phyloP scores from a whole-genome alignment of 208 protist genomes.

The Endotrypanum monterogeii region DNA sequence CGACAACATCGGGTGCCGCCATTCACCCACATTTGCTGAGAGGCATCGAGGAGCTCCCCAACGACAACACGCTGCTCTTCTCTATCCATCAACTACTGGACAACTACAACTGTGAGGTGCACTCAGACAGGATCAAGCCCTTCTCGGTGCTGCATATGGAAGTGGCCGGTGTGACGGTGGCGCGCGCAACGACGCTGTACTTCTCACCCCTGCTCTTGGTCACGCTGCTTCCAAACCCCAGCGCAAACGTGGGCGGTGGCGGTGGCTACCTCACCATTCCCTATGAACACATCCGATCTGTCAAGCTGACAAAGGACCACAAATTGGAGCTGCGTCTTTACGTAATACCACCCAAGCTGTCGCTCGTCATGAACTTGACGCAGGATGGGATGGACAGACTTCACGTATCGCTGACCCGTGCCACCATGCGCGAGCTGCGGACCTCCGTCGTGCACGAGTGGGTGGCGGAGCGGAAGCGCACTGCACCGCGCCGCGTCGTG shows the following conservation, averaged over 20 bases:
- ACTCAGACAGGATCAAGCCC: conserved; percentile 33
- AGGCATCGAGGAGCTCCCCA: conserved; percentile 67
- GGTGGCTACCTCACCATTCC: conserved; percentile 83
- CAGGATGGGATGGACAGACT: conserved; percentile 52
- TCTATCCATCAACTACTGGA: conserved; percentile 72
- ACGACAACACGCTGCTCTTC: conserved; percentile 70
- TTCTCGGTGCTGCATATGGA: conserved; percentile 68
- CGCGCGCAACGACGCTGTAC: conserved; percentile 74
- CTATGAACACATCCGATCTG: conserved; percentile 83
- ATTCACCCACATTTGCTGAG: conserved; percentile 56
- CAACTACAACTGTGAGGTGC: conserved; percentile 61
- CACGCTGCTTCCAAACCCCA: conserved; percentile 50
- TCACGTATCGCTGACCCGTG: conserved; percentile 70
- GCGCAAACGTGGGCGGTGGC: conserved; percentile 38
- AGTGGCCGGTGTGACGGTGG: conserved; percentile 51
- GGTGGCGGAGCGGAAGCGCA: conserved; percentile 78
- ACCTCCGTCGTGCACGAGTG: conserved; percentile 63
- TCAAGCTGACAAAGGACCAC: conserved; percentile 75
- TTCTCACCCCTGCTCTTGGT: conserved; percentile 81
- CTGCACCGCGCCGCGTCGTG: conserved; percentile 35
- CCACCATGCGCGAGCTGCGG: conserved; percentile 58
- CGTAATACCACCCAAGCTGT: conserved; percentile 63
- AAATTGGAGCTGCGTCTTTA: conserved; percentile 73
- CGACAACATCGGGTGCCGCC: conserved; percentile 5
- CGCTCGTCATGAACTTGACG: conserved; percentile 48